These are phyloP conservation scores for Wickerhamomyces tratensis DNA, from an alignment of 805 yeast species.

Conservation along the genomic window DNA sequence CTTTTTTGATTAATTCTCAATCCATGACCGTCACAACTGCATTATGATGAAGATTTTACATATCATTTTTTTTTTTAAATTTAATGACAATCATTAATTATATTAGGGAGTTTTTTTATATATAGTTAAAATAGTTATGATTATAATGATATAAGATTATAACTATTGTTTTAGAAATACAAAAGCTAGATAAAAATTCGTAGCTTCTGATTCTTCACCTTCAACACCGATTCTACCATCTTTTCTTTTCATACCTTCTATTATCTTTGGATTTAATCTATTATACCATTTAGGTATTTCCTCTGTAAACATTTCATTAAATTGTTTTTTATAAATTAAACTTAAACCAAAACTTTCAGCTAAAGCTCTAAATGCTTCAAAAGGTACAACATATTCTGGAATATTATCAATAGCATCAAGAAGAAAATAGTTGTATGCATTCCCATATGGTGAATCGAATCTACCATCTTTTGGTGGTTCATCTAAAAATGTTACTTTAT, in stretches of 20 bases:
- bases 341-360: conserved; percentile 79
- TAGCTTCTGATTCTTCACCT: conserved; percentile 82
- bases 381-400: conserved; percentile 95
- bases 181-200: conserved; percentile 78
- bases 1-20: conserved; percentile 76
- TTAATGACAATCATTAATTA: background rate
- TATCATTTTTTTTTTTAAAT: background rate
- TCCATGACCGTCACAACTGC: conserved; percentile 96
- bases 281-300: conserved; percentile 63
- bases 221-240: conserved; percentile 83
- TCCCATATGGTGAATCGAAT: conserved; percentile 72
- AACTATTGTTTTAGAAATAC: conserved; percentile 50
- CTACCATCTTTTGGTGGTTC: conserved; percentile 70
- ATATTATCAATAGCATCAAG: conserved; percentile 94
- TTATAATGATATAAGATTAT: background rate
- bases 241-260: conserved; percentile 59
- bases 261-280: conserved; percentile 46
- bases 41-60: conserved; percentile 27
- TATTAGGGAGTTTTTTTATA: background rate
- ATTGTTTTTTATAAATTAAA: conserved; percentile 63
- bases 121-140: too few species aligned
- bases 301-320: conserved; percentile 71
- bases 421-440: conserved; percentile 69
- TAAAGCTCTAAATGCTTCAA: conserved; percentile 72
- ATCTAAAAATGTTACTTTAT: conserved; percentile 71